A percentile compares a stretch with the other conserved stretches of the same genome.
phyloP scores from a whole-genome alignment of 441 rosid species.

The Melianthus villosus region DNA sequence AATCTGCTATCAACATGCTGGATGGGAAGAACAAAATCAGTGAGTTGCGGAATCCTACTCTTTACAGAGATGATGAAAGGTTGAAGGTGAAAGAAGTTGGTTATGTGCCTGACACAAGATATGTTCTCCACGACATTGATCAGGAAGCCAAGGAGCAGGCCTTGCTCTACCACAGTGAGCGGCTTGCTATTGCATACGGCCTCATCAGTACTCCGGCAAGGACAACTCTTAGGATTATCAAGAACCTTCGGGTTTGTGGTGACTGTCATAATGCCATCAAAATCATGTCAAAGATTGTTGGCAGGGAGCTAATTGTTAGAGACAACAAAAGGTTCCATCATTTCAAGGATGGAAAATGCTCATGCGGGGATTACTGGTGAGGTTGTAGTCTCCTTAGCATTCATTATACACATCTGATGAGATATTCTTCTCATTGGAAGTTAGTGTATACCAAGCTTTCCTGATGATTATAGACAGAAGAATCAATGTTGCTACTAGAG shows the following conservation, averaged over 20 bases:
- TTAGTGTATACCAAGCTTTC: slow-evolving; percentile 7
- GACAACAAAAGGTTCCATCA: slow-evolving; percentile 69
- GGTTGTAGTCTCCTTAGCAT: neutral
- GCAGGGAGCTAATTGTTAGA: slow-evolving; percentile 46
- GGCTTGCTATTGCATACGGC: slow-evolving; percentile 51
- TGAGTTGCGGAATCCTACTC: slow-evolving; percentile 33
- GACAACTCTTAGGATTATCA: slow-evolving; percentile 37
- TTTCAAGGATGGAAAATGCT: slow-evolving; percentile 64
- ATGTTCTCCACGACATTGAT: slow-evolving; percentile 69
- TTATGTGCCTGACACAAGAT: slow-evolving; percentile 67
- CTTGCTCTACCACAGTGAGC: slow-evolving; percentile 62
- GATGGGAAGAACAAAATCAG: slow-evolving; percentile 46
- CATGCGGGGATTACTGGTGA: slow-evolving; percentile 85
- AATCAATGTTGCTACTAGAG: neutral
- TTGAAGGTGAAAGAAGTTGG: slow-evolving; percentile 38
- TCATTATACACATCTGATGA: neutral
- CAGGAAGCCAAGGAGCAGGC: slow-evolving; percentile 85
- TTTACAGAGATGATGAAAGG: slow-evolving; percentile 52
- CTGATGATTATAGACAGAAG: neutral
- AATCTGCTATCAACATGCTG: slow-evolving; percentile 38
- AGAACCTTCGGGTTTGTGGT: slow-evolving; percentile 43
- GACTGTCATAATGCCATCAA: slow-evolving; percentile 58
- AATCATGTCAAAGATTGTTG: slow-evolving; percentile 54
- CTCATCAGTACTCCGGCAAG: slow-evolving; percentile 47
- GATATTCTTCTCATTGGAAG: neutral